Evolutionary conservation across 345 rosid species (phyloP).

Genomic region (Sonneratia alba): DNA sequence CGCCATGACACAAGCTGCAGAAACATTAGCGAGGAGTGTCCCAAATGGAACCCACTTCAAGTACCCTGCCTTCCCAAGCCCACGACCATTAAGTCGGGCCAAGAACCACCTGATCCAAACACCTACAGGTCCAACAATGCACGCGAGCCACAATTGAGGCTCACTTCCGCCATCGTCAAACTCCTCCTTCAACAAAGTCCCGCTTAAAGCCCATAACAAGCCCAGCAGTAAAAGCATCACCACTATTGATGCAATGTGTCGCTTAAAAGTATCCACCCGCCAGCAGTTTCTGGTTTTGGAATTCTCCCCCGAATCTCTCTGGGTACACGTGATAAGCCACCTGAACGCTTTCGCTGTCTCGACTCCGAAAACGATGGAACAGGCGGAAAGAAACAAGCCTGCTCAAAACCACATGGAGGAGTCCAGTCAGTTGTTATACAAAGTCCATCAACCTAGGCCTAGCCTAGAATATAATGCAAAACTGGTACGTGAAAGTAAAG

Average conservation of each 20-base stretch:
- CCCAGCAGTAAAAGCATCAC: constrained; percentile 36
- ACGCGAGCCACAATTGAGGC: constrained; percentile 74
- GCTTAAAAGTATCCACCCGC: constrained; percentile 31
- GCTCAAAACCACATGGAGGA: constrained; percentile 10
- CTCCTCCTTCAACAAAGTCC: constrained; percentile 32
- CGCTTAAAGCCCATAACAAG: constrained; percentile 40
- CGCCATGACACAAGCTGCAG: constrained; percentile 74
- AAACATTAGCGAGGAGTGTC: constrained; percentile 69
- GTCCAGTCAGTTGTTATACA: neutral
- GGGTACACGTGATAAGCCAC: constrained; percentile 28
- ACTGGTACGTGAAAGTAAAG: neutral
- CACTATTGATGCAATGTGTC: constrained; percentile 31
- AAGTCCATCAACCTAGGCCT: too few species aligned
- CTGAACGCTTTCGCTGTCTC: constrained; percentile 76
- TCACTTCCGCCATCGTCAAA: constrained; percentile 36
- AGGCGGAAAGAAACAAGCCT: constrained; percentile 75
- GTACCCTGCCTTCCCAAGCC: constrained; percentile 48
- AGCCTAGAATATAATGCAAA: neutral
- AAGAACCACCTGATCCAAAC: constrained; percentile 98
- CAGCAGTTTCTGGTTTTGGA: constrained; percentile 13
- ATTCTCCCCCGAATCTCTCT: constrained; percentile 12
- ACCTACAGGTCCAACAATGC: constrained; percentile 64
- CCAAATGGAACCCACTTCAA: constrained; percentile 92
- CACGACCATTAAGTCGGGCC: constrained; percentile 73
- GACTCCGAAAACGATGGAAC: constrained; percentile 66